Percentiles rank a stretch among this genome's conserved stretches.
Conservation (phyloP, 805 yeast species). For the Jamesozyma lodderae region DNA sequence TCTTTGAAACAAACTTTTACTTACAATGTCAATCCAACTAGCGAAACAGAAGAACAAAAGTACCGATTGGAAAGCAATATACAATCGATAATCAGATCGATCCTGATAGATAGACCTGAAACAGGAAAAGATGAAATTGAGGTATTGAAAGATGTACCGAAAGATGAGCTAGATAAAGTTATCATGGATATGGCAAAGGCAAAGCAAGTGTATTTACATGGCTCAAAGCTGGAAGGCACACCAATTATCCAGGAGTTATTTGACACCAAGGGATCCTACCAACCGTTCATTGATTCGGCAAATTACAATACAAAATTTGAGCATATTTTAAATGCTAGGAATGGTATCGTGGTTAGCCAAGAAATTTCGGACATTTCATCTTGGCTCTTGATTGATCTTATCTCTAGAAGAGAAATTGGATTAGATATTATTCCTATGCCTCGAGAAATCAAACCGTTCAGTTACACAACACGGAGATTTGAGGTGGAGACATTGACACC, state of each 20-base stretch:
- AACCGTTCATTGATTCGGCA: constrained; percentile 38
- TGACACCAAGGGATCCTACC: constrained; percentile 23
- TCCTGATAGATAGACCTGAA: constrained; percentile 26
- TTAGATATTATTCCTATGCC: constrained; percentile 49
- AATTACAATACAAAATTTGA: constrained; percentile 37
- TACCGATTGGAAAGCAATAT: constrained; percentile 20
- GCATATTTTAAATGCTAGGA: constrained; percentile 35
- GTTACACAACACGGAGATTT: constrained; percentile 68
- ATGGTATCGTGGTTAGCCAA: constrained; percentile 48
- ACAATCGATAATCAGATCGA: constrained; percentile 30
- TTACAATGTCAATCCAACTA: constrained; percentile 15
- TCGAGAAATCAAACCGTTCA: constrained; percentile 39
- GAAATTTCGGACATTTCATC: constrained; percentile 53
- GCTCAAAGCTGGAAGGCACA: constrained; percentile 32
- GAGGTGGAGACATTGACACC: constrained; percentile 54
- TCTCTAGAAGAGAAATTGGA: constrained; percentile 36
- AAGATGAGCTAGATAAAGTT: constrained; percentile 41
- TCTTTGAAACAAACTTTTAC: constrained; percentile 40
- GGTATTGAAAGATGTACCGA: constrained; percentile 34
- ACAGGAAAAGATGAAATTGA: constrained; percentile 24
- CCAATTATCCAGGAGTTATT: constrained; percentile 17
- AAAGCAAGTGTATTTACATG: constrained; percentile 45
- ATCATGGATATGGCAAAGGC: constrained; percentile 39
- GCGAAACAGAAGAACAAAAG: constrained; percentile 5
- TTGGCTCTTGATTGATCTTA: constrained; percentile 48